phyloP scores from a whole-genome alignment of 371 early-diverging fungal species.

The Rhizopus arrhizus region DNA sequence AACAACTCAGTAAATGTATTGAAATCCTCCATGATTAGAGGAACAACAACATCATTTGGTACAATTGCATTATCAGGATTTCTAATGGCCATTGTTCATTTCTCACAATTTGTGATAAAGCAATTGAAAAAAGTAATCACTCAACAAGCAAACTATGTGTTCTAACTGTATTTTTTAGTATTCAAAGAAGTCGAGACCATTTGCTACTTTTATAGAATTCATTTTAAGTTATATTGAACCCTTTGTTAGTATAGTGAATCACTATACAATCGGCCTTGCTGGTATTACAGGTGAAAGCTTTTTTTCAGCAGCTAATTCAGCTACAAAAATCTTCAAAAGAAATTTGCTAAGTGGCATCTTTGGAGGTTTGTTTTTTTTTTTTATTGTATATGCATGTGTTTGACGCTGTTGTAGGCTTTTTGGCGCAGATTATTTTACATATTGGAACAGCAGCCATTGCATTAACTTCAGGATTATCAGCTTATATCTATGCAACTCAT shows the following conservation, averaged over 20 bases:
- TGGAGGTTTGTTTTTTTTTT: slow-evolving; percentile 40
- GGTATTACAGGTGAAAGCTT: slow-evolving; percentile 75
- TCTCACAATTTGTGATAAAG: slow-evolving; percentile 49
- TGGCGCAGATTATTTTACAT: slow-evolving; percentile 57
- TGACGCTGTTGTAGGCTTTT: slow-evolving; percentile 40
- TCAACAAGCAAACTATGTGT: too few species aligned
- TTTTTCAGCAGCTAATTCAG: slow-evolving; percentile 58
- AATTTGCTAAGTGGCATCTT: slow-evolving; percentile 71
- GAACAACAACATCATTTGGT: slow-evolving; percentile 69
- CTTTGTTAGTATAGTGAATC: slow-evolving; percentile 63
- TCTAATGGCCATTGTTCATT: slow-evolving; percentile 65
- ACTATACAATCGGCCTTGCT: slow-evolving; percentile 71
- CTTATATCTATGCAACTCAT: slow-evolving; percentile 69
- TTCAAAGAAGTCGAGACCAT: slow-evolving; percentile 20
- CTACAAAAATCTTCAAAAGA: slow-evolving; percentile 73
- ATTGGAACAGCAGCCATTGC: slow-evolving; percentile 60
- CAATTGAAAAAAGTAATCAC: slow-evolving; percentile 50
- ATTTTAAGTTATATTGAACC: slow-evolving; percentile 46
- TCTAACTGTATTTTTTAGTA: slow-evolving; percentile 17
- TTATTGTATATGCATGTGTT: too few species aligned
- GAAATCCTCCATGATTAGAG: slow-evolving; percentile 49
- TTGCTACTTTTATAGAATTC: slow-evolving; percentile 18
- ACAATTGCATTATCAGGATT: slow-evolving; percentile 71
- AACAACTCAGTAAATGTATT: slow-evolving; percentile 35
- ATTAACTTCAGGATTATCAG: slow-evolving; percentile 60